These are phyloP conservation scores for Lasiodiplodia sp. DNA, from an alignment of 2,329 filamentous ascomycete species.

Conservation along the genomic window DNA sequence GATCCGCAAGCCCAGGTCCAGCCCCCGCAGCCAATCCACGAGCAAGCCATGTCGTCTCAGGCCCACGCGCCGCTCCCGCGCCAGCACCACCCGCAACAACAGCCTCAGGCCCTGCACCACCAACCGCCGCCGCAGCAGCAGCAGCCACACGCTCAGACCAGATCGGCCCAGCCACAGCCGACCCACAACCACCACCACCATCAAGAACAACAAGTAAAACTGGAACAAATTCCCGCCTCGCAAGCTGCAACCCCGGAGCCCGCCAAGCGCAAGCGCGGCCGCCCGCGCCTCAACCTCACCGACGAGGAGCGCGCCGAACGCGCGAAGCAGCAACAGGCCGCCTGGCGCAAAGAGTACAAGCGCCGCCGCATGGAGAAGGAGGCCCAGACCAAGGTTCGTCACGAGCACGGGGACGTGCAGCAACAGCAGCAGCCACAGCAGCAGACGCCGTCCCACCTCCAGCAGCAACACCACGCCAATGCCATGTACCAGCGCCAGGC, in stretches of 20 bases:
- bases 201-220: constrained; percentile 5
- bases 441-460: neutral
- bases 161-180: neutral
- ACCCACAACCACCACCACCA: neutral
- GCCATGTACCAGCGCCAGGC: constrained; percentile 3
- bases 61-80: neutral
- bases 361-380: constrained; percentile 28
- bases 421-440: constrained; percentile 11
- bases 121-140: neutral
- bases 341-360: constrained; percentile 27
- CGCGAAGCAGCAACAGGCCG: constrained; percentile 26
- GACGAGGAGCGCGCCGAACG: constrained; percentile 27
- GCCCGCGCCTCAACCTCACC: constrained; percentile 29
- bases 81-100: constrained; percentile 2
- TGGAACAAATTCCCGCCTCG: neutral
- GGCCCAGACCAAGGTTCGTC: constrained; percentile 66
- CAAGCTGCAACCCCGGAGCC: constrained; percentile 9
- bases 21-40: constrained; percentile 2
- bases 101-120: neutral
- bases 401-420: constrained; percentile 37
- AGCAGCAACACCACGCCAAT: constrained; percentile 1
- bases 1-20: constrained; percentile 2
- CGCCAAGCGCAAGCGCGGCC: constrained; percentile 26
- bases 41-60: neutral
- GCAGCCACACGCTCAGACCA: constrained; percentile 1